These are phyloP conservation scores for Micractinium sp. DNA, from an alignment of 139 green algal genomes.

Conservation along the genomic window DNA sequence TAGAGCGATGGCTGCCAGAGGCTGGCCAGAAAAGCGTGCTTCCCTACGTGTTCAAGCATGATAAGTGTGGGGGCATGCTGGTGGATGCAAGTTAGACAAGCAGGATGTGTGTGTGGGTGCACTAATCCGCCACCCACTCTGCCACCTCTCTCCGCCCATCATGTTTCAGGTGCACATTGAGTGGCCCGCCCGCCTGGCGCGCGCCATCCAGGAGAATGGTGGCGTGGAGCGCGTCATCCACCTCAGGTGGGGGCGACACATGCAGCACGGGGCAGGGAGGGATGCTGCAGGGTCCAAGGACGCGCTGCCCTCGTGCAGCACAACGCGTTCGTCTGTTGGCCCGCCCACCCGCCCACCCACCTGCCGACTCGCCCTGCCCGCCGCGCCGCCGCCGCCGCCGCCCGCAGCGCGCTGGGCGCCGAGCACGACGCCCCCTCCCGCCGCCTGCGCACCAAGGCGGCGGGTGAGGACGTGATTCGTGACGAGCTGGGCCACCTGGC, in stretches of 20 bases:
- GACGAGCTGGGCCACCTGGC: conserved; percentile 59
- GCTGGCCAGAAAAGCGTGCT: no score
- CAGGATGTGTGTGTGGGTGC: no score
- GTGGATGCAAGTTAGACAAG: no score
- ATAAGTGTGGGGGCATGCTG: no score
- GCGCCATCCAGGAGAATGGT: conserved; percentile 43
- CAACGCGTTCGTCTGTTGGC: no score
- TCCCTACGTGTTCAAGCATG: no score
- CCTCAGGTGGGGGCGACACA: conserved; percentile 53
- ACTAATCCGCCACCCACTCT: no score
- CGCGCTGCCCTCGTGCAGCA: no score
- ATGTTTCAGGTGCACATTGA: conserved; percentile 31
- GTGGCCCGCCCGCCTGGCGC: conserved; percentile 50
- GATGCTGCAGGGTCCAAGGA: background rate
- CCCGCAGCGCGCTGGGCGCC: conserved; percentile 68
- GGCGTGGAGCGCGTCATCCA: conserved; percentile 81
- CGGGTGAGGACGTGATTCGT: conserved; percentile 68
- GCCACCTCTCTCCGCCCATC: no score
- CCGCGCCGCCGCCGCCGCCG: background rate
- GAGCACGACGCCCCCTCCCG: conserved; percentile 56
- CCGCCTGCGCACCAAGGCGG: conserved; percentile 84
- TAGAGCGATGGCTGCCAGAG: no score
- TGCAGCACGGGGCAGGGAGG: background rate
- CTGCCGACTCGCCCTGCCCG: background rate
- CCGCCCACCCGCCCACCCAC: no score